A percentile compares a stretch with the other conserved stretches of the same genome.
Evolutionary conservation across 2,329 filamentous ascomycete species (phyloP).

Genomic region (Camillea tinctor): DNA sequence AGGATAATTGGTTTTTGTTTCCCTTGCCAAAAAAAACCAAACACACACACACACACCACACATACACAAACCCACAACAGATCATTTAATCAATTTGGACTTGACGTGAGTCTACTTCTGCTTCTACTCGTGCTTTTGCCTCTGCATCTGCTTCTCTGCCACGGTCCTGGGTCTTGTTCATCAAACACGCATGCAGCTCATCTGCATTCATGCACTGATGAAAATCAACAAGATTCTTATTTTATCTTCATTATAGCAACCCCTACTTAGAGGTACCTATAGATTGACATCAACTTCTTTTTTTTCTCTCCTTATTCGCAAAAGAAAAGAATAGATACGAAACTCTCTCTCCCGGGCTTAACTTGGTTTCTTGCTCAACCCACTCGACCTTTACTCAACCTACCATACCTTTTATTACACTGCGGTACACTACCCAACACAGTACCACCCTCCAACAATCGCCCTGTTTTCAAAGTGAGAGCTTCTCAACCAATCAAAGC

Average conservation of each 20-base stretch:
- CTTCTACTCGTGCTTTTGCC: too few relatives aligned
- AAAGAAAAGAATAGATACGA: background rate
- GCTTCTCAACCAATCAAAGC: constrained; percentile 4
- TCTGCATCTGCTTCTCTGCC: too few relatives aligned
- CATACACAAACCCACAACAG: too few relatives aligned
- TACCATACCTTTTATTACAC: too few relatives aligned
- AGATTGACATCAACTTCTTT: background rate
- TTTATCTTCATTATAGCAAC: background rate
- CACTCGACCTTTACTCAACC: background rate
- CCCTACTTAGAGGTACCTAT: too few relatives aligned
- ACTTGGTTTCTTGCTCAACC: background rate
- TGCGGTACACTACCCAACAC: too few relatives aligned
- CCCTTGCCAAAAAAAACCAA: background rate
- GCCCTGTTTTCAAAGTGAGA: background rate
- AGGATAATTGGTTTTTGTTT: background rate
- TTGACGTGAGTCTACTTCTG: background rate
- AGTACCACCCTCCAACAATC: background rate
- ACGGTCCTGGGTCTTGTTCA: background rate
- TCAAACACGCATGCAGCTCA: background rate
- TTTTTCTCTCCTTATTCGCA: background rate
- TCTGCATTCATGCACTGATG: background rate
- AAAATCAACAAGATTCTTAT: background rate
- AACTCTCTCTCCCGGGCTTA: background rate
- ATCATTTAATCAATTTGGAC: background rate
- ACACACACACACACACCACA: too few relatives aligned